Conservation (phyloP, 805 yeast species). For the Kazachstania psychrophila region DNA sequence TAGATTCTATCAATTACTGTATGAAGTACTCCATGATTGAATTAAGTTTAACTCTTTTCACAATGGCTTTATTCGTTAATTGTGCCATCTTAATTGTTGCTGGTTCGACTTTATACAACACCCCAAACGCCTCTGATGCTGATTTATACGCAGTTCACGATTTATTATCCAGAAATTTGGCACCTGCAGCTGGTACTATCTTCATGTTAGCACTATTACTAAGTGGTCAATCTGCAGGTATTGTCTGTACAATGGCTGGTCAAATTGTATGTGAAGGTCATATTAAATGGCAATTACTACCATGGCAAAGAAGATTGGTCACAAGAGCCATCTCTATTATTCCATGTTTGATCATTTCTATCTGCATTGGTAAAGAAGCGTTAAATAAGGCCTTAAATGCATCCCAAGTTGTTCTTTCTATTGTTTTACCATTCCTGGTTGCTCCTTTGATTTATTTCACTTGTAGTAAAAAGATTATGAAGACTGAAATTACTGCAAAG, state of each 20-base stretch:
- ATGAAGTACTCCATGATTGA: slow-evolving; percentile 66
- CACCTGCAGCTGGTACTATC: slow-evolving; percentile 71
- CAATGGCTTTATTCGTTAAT: slow-evolving; percentile 81
- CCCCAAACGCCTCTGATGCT: slow-evolving; percentile 66
- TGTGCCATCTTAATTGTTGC: slow-evolving; percentile 75
- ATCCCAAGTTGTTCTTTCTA: slow-evolving; percentile 78
- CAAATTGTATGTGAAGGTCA: slow-evolving; percentile 91
- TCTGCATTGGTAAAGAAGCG: slow-evolving; percentile 66
- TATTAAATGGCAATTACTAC: slow-evolving; percentile 67
- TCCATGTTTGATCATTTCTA: slow-evolving; percentile 69
- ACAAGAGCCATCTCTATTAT: slow-evolving; percentile 72
- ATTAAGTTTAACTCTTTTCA: slow-evolving; percentile 56
- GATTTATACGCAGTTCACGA: slow-evolving; percentile 72
- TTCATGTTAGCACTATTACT: slow-evolving; percentile 78
- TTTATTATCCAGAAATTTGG: slow-evolving; percentile 48
- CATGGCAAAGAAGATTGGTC: slow-evolving; percentile 69
- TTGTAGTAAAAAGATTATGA: slow-evolving; percentile 59
- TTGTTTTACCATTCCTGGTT: slow-evolving; percentile 72
- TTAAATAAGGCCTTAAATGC: slow-evolving; percentile 64
- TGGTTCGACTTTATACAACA: slow-evolving; percentile 65
- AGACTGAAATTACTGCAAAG: slow-evolving; percentile 33
- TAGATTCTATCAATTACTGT: slow-evolving; percentile 63
- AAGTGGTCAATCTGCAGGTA: slow-evolving; percentile 86
- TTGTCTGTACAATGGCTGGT: slow-evolving; percentile 89
- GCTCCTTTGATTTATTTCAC: slow-evolving; percentile 85